phyloP scores from a whole-genome alignment of 73 alveolate species.

The Paramecium octaurelia region DNA sequence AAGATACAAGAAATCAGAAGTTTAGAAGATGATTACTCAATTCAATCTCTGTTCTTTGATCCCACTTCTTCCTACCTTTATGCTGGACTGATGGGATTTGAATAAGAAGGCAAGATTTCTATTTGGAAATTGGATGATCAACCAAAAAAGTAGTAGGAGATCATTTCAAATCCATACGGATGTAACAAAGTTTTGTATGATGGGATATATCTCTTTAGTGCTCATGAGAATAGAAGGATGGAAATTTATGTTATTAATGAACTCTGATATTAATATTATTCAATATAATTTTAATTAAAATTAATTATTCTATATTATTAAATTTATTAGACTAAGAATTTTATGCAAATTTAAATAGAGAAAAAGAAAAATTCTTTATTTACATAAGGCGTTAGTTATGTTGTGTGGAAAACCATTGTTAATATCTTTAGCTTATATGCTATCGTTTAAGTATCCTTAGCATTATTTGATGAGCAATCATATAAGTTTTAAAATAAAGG shows the following conservation, averaged over 20 bases:
- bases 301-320: neutral
- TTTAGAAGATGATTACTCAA: conserved; percentile 6
- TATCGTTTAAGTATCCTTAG: neutral
- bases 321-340: neutral
- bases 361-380: neutral
- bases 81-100: neutral
- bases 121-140: neutral
- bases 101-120: conserved; percentile 7
- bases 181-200: neutral
- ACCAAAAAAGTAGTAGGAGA: neutral
- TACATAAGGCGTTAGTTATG: neutral
- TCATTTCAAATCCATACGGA: neutral
- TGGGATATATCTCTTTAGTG: neutral
- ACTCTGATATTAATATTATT: neutral
- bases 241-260: neutral
- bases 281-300: neutral
- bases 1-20: neutral
- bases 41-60: neutral
- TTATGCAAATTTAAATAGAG: neutral
- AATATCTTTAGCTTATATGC: neutral
- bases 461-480: neutral
- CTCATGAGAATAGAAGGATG: conserved; percentile 18
- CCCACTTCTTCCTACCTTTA: neutral
- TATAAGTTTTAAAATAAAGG: neutral
- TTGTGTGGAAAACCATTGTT: neutral